A percentile compares a stretch with the other conserved stretches of the same genome.
Conservation (phyloP, 78 protist species). For the Blattamonas nauphoetae region DNA sequence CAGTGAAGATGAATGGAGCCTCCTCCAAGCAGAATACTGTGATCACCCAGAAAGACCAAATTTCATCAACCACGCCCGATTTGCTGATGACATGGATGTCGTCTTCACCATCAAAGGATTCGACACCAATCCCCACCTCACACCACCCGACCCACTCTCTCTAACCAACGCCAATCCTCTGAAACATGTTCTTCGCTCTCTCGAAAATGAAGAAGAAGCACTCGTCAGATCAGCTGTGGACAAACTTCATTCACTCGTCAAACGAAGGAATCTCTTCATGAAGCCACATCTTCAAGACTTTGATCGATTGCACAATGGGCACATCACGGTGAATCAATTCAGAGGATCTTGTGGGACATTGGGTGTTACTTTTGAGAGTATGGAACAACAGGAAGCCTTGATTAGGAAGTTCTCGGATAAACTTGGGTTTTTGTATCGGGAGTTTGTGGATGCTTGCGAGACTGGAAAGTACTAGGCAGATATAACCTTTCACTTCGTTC, state of each 20-base stretch:
- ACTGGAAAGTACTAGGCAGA: too few species aligned
- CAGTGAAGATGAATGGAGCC: background rate
- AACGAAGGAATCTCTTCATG: background rate
- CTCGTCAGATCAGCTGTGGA: background rate
- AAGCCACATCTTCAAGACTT: background rate
- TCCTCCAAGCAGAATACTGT: background rate
- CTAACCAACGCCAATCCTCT: too few species aligned
- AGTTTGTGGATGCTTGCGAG: background rate
- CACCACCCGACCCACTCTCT: background rate
- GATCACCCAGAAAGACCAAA: background rate
- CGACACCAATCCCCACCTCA: background rate
- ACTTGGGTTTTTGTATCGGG: background rate
- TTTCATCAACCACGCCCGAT: background rate
- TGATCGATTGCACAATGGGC: constrained; percentile 4
- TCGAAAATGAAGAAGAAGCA: background rate
- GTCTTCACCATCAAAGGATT: background rate
- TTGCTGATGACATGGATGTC: background rate
- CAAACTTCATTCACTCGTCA: background rate
- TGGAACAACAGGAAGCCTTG: background rate
- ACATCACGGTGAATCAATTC: constrained; percentile 6
- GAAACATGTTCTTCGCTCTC: background rate
- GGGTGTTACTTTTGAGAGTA: background rate
- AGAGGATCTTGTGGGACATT: background rate
- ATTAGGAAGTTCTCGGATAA: background rate
- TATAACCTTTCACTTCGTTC: too few species aligned